A percentile compares a stretch with the other conserved stretches of the same genome.
These are phyloP conservation scores for Termitomyces heimii DNA, from an alignment of 768 basidiomycete species.

Conservation along the genomic window DNA sequence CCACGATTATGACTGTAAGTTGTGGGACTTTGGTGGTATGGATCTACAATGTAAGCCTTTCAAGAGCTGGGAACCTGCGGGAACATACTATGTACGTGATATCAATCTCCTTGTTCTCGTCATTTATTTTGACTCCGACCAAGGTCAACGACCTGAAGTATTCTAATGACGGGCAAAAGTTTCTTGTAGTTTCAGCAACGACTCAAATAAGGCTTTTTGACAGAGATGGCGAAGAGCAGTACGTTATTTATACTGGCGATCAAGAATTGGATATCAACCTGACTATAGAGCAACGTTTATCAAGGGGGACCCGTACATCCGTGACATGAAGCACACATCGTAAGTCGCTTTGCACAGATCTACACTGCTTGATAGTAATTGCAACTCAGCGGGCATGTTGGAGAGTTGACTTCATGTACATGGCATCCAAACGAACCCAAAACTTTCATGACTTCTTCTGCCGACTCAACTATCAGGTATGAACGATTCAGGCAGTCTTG, in stretches of 20 bases:
- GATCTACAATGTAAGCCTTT: constrained; percentile 85
- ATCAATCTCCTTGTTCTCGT: background rate
- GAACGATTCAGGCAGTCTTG: constrained; percentile 9
- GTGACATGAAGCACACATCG: constrained; percentile 99
- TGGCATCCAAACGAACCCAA: constrained; percentile 91
- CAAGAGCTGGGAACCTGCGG: constrained; percentile 93
- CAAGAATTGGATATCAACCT: constrained; percentile 37
- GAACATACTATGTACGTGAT: constrained; percentile 76
- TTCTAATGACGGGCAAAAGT: constrained; percentile 79
- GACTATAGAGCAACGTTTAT: constrained; percentile 66
- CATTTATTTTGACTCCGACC: background rate
- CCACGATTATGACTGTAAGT: constrained; percentile 95
- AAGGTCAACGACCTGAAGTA: constrained; percentile 91
- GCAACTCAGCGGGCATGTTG: constrained; percentile 79
- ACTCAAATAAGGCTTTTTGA: constrained; percentile 85
- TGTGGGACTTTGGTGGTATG: constrained; percentile 99
- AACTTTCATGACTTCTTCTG: constrained; percentile 88
- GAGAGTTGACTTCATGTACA: constrained; percentile 80
- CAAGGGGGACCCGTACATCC: constrained; percentile 97
- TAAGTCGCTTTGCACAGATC: constrained; percentile 33
- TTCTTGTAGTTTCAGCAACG: constrained; percentile 87
- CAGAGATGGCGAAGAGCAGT: constrained; percentile 92
- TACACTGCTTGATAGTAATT: background rate
- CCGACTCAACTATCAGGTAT: constrained; percentile 91
- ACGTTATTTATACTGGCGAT: constrained; percentile 26